Conservation (phyloP, 805 yeast genomes). For the Phaffomyces opuntiae region DNA sequence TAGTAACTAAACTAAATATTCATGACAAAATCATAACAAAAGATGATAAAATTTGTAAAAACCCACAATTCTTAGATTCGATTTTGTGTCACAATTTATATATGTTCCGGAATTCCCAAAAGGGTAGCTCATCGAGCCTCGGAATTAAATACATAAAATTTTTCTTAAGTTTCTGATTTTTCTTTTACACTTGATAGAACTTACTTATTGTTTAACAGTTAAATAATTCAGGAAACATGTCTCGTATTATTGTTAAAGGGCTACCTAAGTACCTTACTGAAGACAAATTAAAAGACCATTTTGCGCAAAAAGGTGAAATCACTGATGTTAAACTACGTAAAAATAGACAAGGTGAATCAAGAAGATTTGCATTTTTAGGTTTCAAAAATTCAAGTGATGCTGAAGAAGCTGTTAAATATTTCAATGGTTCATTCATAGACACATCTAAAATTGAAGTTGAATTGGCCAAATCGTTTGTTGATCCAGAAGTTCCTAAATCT, state of each 20-base stretch:
- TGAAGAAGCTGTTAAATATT: slow-evolving; percentile 64
- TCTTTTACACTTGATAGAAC: neutral
- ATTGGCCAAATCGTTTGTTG: slow-evolving; percentile 79
- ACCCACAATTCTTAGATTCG: neutral
- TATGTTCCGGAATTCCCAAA: neutral
- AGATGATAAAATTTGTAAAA: too few relatives aligned
- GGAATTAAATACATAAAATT: neutral
- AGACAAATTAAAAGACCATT: slow-evolving; percentile 61
- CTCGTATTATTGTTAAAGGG: slow-evolving; percentile 89
- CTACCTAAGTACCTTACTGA: slow-evolving; percentile 76
- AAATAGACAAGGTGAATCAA: slow-evolving; percentile 75
- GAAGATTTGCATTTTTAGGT: slow-evolving; percentile 92
- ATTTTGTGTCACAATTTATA: slow-evolving; percentile 2
- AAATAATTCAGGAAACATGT: slow-evolving; percentile 33
- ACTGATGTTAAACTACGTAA: slow-evolving; percentile 86
- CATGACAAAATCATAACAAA: too few relatives aligned
- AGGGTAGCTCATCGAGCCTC: slow-evolving; percentile 1
- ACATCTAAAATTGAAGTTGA: slow-evolving; percentile 76
- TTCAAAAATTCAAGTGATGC: slow-evolving; percentile 73
- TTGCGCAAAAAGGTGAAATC: slow-evolving; percentile 51
- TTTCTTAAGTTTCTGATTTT: neutral
- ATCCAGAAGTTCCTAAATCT: slow-evolving; percentile 71
- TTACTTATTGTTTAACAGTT: neutral
- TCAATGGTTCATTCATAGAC: slow-evolving; percentile 72
- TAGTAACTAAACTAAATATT: too few relatives aligned